phyloP scores from a whole-genome alignment of 2,329 filamentous ascomycete genomes.

The Eurotiales sp. region DNA sequence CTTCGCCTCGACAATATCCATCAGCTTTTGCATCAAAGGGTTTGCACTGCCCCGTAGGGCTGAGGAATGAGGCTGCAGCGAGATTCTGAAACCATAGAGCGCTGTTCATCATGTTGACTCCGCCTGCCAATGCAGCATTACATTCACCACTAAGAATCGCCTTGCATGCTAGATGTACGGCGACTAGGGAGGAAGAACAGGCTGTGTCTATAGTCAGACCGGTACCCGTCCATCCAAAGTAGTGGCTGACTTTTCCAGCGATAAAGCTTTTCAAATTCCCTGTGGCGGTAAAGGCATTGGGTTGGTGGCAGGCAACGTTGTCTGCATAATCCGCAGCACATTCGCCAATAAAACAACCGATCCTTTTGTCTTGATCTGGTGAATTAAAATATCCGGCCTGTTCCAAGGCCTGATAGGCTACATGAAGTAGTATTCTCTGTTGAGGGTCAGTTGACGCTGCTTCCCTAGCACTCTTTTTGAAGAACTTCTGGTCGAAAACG shows the following conservation, averaged over 20 bases:
- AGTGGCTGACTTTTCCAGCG: constrained; percentile 40
- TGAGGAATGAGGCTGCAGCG: constrained; percentile 48
- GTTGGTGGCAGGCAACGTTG: constrained; percentile 21
- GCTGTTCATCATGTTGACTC: constrained; percentile 26
- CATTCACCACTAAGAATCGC: constrained; percentile 27
- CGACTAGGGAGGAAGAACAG: constrained; percentile 42
- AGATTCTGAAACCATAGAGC: constrained; percentile 31
- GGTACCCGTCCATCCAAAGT: constrained; percentile 39
- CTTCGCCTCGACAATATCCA: constrained; percentile 52
- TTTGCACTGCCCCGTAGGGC: constrained; percentile 49
- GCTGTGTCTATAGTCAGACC: constrained; percentile 46
- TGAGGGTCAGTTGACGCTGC: constrained; percentile 16
- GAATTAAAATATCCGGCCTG: constrained; percentile 20
- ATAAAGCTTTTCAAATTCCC: constrained; percentile 36
- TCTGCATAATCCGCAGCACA: constrained; percentile 24
- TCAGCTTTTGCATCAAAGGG: constrained; percentile 45
- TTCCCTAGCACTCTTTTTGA: constrained; percentile 13
- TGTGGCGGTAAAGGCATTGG: constrained; percentile 20
- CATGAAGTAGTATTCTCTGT: constrained; percentile 26
- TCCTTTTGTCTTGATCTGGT: constrained; percentile 21
- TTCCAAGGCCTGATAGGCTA: constrained; percentile 38
- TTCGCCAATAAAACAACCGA: constrained; percentile 26
- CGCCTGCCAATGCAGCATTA: constrained; percentile 23
- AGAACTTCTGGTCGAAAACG: constrained; percentile 30
- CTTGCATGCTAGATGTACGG: constrained; percentile 33